These are phyloP conservation scores for Phytophthora quininea DNA, from an alignment of 352 stramenopile genomes.

Conservation along the genomic window DNA sequence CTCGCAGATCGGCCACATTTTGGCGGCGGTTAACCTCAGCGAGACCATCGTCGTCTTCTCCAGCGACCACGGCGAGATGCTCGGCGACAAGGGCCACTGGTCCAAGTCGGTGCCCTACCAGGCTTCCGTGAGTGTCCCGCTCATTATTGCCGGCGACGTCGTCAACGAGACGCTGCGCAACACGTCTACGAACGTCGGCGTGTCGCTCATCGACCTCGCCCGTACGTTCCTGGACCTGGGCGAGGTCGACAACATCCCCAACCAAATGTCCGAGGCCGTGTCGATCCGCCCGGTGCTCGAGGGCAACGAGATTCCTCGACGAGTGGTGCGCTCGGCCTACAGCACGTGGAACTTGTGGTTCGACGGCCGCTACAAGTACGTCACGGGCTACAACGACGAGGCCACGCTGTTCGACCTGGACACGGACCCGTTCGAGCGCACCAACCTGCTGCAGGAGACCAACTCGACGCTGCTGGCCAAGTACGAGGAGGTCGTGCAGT, in stretches of 20 bases:
- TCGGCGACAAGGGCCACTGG: conserved; percentile 34
- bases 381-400: conserved; percentile 40
- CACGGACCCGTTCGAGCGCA: conserved; percentile 35
- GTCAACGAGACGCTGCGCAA: conserved; percentile 26
- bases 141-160: conserved; percentile 36
- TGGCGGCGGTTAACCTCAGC: conserved; percentile 33
- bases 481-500: conserved; percentile 30
- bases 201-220: conserved; percentile 41
- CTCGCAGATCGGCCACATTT: conserved; percentile 34
- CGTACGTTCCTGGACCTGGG: conserved; percentile 38
- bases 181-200: conserved; percentile 30
- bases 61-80: conserved; percentile 43
- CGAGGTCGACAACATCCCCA: conserved; percentile 31
- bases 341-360: conserved; percentile 41
- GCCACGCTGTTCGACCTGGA: conserved; percentile 38
- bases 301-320: conserved; percentile 16
- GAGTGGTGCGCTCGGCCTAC: conserved; percentile 34
- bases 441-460: conserved; percentile 26
- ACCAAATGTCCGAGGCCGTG: conserved; percentile 35
- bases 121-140: conserved; percentile 32
- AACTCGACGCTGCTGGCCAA: conserved; percentile 27
- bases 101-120: conserved; percentile 39
- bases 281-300: conserved; percentile 35
- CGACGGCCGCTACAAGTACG: conserved; percentile 41
- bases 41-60: conserved; percentile 41